These are phyloP conservation scores for Cudoniella acicularis DNA, from an alignment of 495 filamentous ascomycete species.

Conservation along the genomic window DNA sequence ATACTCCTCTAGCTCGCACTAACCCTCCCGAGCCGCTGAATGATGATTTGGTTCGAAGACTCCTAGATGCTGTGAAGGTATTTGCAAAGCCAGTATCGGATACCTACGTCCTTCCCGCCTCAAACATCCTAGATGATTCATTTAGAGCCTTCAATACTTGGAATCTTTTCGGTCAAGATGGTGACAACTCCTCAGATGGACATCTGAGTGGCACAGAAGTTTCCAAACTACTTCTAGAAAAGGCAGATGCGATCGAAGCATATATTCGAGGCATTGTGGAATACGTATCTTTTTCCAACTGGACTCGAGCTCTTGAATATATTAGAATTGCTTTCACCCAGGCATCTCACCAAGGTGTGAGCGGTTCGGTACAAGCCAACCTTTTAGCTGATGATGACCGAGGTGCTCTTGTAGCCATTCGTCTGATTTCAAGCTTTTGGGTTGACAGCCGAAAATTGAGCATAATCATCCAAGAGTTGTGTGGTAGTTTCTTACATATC, in stretches of 20 bases:
- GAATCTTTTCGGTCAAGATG: conserved; percentile 15
- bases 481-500: conserved; percentile 59
- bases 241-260: conserved; percentile 35
- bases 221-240: conserved; percentile 28
- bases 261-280: conserved; percentile 50
- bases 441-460: conserved; percentile 57
- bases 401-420: conserved; percentile 43
- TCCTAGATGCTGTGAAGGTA: conserved; percentile 24
- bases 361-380: conserved; percentile 30
- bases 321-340: conserved; percentile 44
- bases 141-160: conserved; percentile 29
- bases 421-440: conserved; percentile 55
- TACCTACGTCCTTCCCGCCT: conserved; percentile 25
- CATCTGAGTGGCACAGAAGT: conserved; percentile 26
- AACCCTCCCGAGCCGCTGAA: conserved; percentile 15
- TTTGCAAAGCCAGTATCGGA: conserved; percentile 27
- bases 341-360: conserved; percentile 34
- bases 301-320: conserved; percentile 52
- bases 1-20: conserved; percentile 12
- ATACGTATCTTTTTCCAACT: conserved; percentile 58
- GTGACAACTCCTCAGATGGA: conserved; percentile 3
- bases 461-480: conserved; percentile 56
- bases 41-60: conserved; percentile 21
- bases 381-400: conserved; percentile 48
- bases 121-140: conserved; percentile 22